These are phyloP conservation scores for Flaveria robusta DNA, from an alignment of 129 eudicot genomes.

Conservation along the genomic window DNA sequence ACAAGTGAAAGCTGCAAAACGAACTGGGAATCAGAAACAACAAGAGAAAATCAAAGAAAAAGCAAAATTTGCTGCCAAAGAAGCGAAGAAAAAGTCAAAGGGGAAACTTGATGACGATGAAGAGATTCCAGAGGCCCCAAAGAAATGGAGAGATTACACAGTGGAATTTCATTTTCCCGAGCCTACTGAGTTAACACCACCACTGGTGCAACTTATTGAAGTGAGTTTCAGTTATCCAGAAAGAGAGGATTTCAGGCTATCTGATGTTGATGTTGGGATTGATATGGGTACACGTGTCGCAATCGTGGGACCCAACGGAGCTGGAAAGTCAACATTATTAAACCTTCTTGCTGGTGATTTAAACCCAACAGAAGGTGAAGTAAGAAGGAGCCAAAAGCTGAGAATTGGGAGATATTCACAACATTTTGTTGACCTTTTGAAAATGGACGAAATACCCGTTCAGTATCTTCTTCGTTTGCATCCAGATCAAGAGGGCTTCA, in stretches of 20 bases:
- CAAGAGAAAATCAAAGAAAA: slow-evolving; percentile 11
- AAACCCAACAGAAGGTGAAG: slow-evolving; percentile 3
- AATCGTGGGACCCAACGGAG: slow-evolving; percentile 13
- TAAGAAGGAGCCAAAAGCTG: slow-evolving; percentile 18
- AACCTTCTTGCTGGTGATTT: slow-evolving; percentile 17
- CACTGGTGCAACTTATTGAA: slow-evolving; percentile 10
- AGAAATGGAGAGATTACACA: slow-evolving; percentile 9
- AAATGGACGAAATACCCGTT: slow-evolving; percentile 5
- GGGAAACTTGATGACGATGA: slow-evolving; percentile 11
- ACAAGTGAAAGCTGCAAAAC: slow-evolving; percentile 14
- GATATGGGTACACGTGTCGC: slow-evolving; percentile 16
- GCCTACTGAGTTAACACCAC: slow-evolving; percentile 15
- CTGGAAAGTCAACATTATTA: slow-evolving; percentile 13
- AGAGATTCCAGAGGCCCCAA: slow-evolving; percentile 2
- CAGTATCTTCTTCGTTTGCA: slow-evolving; percentile 12
- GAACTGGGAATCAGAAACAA: slow-evolving; percentile 4
- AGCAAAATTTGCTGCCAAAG: not conserved
- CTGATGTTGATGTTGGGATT: slow-evolving; percentile 14
- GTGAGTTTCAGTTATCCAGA: slow-evolving; percentile 14
- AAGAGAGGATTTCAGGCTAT: slow-evolving; percentile 13
- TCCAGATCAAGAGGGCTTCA: slow-evolving; percentile 11
- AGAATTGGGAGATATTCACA: slow-evolving; percentile 10
- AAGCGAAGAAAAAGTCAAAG: slow-evolving; percentile 10
- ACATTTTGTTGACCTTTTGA: slow-evolving; percentile 11
- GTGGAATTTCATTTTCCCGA: slow-evolving; percentile 14